Evolutionary conservation across 1,139 yeast species (phyloP), one percentile per base, ranked within the genome.

Genomic region (Saccharomycopsis phalli): DNA sequence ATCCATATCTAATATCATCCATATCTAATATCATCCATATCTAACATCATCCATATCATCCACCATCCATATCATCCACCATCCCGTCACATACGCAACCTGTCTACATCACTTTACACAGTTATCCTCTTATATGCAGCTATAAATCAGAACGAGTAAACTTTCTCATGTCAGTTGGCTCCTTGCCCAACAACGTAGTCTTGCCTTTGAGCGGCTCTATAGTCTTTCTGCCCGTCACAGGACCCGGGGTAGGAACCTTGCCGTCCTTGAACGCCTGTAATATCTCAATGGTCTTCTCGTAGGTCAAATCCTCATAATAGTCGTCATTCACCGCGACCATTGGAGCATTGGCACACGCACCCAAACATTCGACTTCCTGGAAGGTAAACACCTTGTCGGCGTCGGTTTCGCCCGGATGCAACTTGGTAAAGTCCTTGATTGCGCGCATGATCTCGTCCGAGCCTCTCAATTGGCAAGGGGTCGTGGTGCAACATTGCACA

Each of bases 261-360:
- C 94, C 94, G 22, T 62, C 68, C 58, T 76, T 76, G 50, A 83
- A 67, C 47, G 71, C 74, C 51, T 77, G 71, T 57, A 84, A 70
- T 41, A 84, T 59, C 42, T 71, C 69, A 29, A 74, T 68, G 30
- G 82, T 75, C 43, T 74, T 71, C 49, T 79, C 79, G 14, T 79
- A 70, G 31, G 91, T 79, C 63, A 84, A 71, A 61, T 84, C 95
- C 63, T 84, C 95, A 54, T 70, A 79, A 62, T 68, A 84, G 58
- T 81, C 88, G 61, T 84, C 94, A 59, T 83, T 82, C 46, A 84
- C 65, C 44, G 83, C 94, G 50, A 86, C 64, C 86, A 84, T 83
- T 45, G 95, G 95, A 13, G 83, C 95, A 61, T 84, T 84, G 43
- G 83, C 87, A 68, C 95, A 84, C 6, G 95, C 95, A 46, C 95